Conservation (phyloP, 225 moss, liverwort and hornwort species). For the Takakia lepidozioides region DNA sequence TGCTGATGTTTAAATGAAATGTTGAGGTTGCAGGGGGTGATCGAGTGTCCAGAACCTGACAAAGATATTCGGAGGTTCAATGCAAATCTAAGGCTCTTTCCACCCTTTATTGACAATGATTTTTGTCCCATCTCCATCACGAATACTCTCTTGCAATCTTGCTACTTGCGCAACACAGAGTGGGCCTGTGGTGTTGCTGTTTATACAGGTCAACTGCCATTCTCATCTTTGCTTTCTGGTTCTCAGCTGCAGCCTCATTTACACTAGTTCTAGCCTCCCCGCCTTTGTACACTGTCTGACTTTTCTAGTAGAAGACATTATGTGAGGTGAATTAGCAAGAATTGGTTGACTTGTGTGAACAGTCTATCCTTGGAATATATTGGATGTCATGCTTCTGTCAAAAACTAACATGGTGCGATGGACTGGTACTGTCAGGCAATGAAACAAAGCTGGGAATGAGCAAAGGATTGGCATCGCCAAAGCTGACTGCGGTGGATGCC, state of each 20-base stretch:
- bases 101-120: conserved; percentile 69
- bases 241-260: not conserved
- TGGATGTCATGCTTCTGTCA: no score
- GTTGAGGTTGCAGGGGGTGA: conserved; percentile 57
- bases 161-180: conserved; percentile 86
- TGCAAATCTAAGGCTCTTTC: conserved; percentile 71
- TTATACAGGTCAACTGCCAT: conserved; percentile 58
- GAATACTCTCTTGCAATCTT: conserved; percentile 87
- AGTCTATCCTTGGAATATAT: no score
- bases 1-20: no score
- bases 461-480: conserved; percentile 88
- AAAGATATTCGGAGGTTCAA: conserved; percentile 88
- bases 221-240: not conserved
- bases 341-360: not conserved
- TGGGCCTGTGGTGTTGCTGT: conserved; percentile 98
- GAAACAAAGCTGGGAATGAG: conserved; percentile 97
- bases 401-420: no score
- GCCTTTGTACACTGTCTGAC: no score
- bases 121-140: conserved; percentile 73
- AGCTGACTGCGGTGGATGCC: conserved; percentile 83
- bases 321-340: no score
- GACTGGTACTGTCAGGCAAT: conserved; percentile 79
- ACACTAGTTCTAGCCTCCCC: no score
- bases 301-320: no score
- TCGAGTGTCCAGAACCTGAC: conserved; percentile 89